These are phyloP conservation scores for Cytidiella melzeri DNA, from an alignment of 768 basidiomycete species.

Conservation along the genomic window DNA sequence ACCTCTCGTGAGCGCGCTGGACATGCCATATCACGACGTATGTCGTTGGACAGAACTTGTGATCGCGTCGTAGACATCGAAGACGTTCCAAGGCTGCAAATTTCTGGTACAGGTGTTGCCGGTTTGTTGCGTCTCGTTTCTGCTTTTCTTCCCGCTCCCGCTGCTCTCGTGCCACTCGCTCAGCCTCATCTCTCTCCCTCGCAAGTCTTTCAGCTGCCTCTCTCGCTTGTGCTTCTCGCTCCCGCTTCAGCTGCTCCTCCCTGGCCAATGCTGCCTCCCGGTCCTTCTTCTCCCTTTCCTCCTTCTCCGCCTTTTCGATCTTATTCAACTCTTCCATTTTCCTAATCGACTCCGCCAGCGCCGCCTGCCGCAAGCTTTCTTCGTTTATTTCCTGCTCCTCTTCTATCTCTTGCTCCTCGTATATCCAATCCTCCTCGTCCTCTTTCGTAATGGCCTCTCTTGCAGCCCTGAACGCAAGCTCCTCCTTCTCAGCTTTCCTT, in stretches of 20 bases:
- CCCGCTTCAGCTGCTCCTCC: background rate
- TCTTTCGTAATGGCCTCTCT: background rate
- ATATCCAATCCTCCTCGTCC: background rate
- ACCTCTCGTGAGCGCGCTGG: slow-evolving; percentile 63
- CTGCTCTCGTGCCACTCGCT: background rate
- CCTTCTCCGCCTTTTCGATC: slow-evolving; percentile 1
- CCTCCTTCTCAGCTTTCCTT: background rate
- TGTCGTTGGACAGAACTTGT: background rate
- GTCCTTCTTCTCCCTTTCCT: background rate
- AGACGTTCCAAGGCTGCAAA: background rate
- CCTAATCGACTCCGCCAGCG: slow-evolving; percentile 2
- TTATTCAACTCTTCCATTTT: background rate
- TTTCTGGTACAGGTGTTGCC: background rate
- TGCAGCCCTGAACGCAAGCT: background rate
- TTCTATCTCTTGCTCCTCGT: background rate
- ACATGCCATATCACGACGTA: slow-evolving; percentile 41
- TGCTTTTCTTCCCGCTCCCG: background rate
- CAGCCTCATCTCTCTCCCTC: background rate
- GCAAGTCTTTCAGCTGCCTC: background rate
- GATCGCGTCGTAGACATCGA: background rate
- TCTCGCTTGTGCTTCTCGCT: background rate
- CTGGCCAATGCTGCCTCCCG: background rate
- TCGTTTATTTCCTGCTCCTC: background rate
- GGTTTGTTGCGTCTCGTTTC: background rate
- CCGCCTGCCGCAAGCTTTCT: background rate